Conservation (phyloP, 78 protist genomes). For the Dictyostelium intermedium region DNA sequence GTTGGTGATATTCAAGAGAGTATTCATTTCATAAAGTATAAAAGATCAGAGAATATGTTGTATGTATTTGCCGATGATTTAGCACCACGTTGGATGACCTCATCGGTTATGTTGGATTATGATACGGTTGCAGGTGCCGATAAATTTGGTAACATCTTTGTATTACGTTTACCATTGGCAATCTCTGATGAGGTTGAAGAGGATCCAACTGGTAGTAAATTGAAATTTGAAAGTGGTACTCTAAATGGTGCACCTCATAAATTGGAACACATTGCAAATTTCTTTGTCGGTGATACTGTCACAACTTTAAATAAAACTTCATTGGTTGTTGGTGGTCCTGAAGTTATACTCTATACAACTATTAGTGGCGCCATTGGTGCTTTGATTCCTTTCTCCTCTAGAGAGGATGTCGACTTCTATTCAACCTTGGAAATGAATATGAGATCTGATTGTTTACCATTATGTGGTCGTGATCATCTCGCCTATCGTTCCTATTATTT, state of each 20-base stretch:
- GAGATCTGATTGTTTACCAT: conserved; percentile 86
- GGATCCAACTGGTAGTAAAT: conserved; percentile 83
- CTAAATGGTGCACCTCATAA: conserved; percentile 88
- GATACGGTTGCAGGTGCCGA: conserved; percentile 94
- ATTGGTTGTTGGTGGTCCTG: conserved; percentile 84
- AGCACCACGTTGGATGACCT: conserved; percentile 92
- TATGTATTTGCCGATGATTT: conserved; percentile 94
- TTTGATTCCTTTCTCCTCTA: conserved; percentile 84
- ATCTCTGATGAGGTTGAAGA: conserved; percentile 87
- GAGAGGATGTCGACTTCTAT: conserved; percentile 93
- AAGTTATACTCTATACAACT: conserved; percentile 83
- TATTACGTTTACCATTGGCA: conserved; percentile 87
- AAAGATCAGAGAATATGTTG: conserved; percentile 80
- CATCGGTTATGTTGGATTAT: conserved; percentile 86
- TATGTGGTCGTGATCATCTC: conserved; percentile 94
- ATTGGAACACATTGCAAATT: conserved; percentile 75
- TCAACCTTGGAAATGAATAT: conserved; percentile 93
- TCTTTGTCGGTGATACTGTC: conserved; percentile 93
- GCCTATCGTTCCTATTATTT: conserved; percentile 91
- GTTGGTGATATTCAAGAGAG: conserved; percentile 94
- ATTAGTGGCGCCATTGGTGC: conserved; percentile 85
- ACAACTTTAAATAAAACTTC: conserved; percentile 72
- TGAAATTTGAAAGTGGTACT: conserved; percentile 67
- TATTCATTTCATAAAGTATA: conserved; percentile 87
- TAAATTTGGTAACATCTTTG: conserved; percentile 93